Evolutionary conservation across 371 early-diverging fungal genomes (phyloP), one percentile per base, ranked within the genome.

Genomic region (Neoconidiobolus thromboides): DNA sequence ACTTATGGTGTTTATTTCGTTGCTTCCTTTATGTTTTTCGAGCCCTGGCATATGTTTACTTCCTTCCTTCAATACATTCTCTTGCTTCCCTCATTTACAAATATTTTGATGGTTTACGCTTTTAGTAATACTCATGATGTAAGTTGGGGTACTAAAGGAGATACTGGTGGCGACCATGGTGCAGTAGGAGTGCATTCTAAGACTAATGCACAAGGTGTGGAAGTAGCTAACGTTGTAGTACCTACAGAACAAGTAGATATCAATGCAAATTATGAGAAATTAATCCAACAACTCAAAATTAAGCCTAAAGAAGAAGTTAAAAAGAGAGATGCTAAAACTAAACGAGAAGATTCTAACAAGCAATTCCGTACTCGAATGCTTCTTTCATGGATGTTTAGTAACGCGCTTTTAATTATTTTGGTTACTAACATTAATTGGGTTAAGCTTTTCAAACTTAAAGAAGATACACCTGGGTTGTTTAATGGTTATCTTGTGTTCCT

Each of bases 111-210:
- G 60, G 75, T 80, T 38, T 83, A 83, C 54, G 81, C 83, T 1
- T 81, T 80, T 67, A 81, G 81, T 66, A 83, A 83, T 63, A 79
- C 75, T 0, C 80, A 78, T 64, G 83, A 83, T 66, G 79, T 83
- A 26, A 69, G 87, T 1, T 93, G 94, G 94, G 94, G 94, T 49
- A 93, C 94, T 39, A 92, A 92, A 74, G 92, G 93, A 63, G 91
- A 84, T 63, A 82, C 75, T 60, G 67, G 65, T 46, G 69, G 75
- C 10, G 66, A 69, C 36, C 75, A 72, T 15, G n/a, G 15, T 5
- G 9, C 39, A 12, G 40, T 39, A 38, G 77, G 79, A 69, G 70
- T 83, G 48, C 85, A 84, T 60, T 75, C 76, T 1, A 78, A 77
- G 66, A 62, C 73, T 60, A 72, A 65, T 5, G 63, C 62, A 0